A percentile compares a stretch with the other conserved stretches of the same genome.
phyloP scores from a whole-genome alignment of 345 rosid genomes.

The Ricinus communis region DNA sequence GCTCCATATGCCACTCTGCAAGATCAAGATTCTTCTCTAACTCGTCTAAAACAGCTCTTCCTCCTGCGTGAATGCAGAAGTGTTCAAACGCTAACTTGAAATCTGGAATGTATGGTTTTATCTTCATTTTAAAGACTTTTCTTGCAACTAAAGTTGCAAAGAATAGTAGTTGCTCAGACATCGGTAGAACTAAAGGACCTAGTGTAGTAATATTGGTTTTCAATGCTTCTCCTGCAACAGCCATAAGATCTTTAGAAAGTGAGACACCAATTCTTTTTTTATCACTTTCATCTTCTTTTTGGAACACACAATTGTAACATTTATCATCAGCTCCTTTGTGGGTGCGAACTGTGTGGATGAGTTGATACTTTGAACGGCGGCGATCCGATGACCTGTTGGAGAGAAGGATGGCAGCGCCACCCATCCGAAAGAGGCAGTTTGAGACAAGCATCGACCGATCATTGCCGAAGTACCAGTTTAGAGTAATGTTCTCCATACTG shows the following conservation, averaged over 20 bases:
- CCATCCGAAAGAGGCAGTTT: conserved; percentile 92
- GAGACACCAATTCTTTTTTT: conserved; percentile 60
- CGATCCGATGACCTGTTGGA: conserved; percentile 71
- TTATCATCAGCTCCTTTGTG: conserved; percentile 86
- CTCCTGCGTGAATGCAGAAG: conserved; percentile 87
- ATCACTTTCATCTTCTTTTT: conserved; percentile 64
- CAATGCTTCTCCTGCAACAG: conserved; percentile 92
- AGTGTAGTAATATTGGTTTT: conserved; percentile 88
- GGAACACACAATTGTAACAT: conserved; percentile 73
- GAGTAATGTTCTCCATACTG: conserved; percentile 89
- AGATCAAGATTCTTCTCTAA: conserved; percentile 79
- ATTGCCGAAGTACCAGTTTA: conserved; percentile 88
- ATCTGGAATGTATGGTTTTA: conserved; percentile 75
- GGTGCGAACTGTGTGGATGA: conserved; percentile 88
- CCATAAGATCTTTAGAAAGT: conserved; percentile 89
- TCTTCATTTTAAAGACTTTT: conserved; percentile 59
- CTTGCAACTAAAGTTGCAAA: conserved; percentile 64
- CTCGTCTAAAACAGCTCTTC: conserved; percentile 88
- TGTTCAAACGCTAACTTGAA: conserved; percentile 90
- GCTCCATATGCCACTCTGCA: conserved; percentile 86
- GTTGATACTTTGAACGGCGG: conserved; percentile 81
- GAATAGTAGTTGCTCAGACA: conserved; percentile 86
- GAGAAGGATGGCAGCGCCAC: conserved; percentile 91
- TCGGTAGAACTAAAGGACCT: conserved; percentile 83
- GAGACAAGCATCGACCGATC: conserved; percentile 92